Conservation (phyloP, 805 yeast species). For the Zygoascus biomembranicola region DNA sequence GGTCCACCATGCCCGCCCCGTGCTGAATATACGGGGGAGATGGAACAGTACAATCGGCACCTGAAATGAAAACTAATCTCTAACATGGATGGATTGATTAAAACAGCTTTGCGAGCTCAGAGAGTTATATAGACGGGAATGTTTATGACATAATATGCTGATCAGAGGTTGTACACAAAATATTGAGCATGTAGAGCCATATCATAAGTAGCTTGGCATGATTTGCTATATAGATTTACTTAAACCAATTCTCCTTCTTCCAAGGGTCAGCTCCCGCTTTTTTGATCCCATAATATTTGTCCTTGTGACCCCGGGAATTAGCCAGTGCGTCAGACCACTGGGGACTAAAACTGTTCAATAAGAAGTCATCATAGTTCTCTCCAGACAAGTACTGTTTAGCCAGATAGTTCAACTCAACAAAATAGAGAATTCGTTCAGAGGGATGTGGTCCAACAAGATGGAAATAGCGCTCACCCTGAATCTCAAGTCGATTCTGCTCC, state of each 20-base stretch:
- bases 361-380: slow-evolving; percentile 1
- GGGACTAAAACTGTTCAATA: background rate
- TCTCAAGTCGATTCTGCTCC: background rate
- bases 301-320: background rate
- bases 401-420: slow-evolving; percentile 2
- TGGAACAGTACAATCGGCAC: too few relatives aligned
- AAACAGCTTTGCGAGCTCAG: too few relatives aligned
- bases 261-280: background rate
- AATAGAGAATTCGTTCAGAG: slow-evolving; percentile 1
- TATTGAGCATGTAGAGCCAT: too few relatives aligned
- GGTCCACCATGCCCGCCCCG: too few relatives aligned
- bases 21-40: too few relatives aligned
- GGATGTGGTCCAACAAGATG: background rate
- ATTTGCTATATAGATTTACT: background rate
- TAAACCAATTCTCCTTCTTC: background rate
- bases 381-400: slow-evolving; percentile 4
- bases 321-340: slow-evolving; percentile 2
- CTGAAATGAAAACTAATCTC: too few relatives aligned
- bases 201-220: too few relatives aligned
- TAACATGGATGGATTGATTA: too few relatives aligned
- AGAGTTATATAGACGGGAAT: too few relatives aligned
- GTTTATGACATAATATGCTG: too few relatives aligned
- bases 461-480: too few relatives aligned
- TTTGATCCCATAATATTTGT: slow-evolving; percentile 1
- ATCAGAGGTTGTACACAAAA: too few relatives aligned